phyloP scores from a whole-genome alignment of 306 rosid species.

The Pachyrhizus erosus region DNA sequence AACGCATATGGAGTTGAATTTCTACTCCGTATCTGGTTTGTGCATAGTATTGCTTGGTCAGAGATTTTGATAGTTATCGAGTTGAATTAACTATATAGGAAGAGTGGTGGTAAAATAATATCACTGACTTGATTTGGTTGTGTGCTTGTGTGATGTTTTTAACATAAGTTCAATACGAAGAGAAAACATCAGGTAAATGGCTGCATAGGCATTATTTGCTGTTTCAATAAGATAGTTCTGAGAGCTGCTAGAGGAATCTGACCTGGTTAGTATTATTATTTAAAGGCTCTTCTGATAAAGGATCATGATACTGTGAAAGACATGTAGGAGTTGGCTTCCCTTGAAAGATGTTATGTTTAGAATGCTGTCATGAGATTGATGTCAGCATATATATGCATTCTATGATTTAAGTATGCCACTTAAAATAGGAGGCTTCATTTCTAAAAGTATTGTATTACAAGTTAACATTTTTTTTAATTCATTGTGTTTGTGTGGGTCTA shows the following conservation, averaged over 20 bases:
- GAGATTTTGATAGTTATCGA: not conserved
- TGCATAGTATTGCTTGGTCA: not conserved
- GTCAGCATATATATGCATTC: not conserved
- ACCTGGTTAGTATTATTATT: not conserved
- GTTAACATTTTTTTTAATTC: conserved; percentile 4
- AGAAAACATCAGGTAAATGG: not conserved
- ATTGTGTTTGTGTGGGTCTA: conserved; percentile 1
- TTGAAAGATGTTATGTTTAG: not conserved
- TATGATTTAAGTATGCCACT: not conserved
- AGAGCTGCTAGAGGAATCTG: conserved; percentile 7
- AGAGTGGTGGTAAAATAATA: conserved; percentile 9
- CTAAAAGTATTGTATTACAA: conserved; percentile 8
- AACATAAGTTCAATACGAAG: not conserved
- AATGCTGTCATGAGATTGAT: not conserved
- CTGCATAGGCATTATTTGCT: not conserved
- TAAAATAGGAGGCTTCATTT: not conserved
- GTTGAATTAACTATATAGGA: not conserved
- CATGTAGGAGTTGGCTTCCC: not conserved
- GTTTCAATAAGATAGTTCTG: not conserved
- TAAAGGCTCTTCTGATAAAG: not conserved
- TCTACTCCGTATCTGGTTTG: not conserved
- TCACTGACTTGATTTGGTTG: not conserved
- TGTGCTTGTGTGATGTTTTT: not conserved
- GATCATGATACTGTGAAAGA: not conserved
- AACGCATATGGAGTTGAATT: not conserved